Base-by-base conservation (phyloP, 2,329 filamentous ascomycete genomes). In the Pyrenochaeta sp. region DNA sequence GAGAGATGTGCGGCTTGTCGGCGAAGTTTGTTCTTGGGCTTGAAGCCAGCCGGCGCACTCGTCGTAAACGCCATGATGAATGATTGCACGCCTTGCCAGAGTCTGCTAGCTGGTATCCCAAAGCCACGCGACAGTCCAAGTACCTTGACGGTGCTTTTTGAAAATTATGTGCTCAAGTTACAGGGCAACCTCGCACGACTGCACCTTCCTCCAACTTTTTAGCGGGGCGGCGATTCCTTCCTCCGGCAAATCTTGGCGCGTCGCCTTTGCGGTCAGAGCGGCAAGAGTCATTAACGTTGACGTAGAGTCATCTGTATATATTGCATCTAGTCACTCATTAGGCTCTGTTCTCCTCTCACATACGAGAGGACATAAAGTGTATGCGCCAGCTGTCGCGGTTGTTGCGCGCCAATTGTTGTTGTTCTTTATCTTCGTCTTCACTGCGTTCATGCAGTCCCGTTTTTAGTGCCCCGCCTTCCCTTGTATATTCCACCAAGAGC, bases 1-100 rank as follows among this genome's bases (percentile, higher is more conserved):
- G 91, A 88, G 59, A 97, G 83, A 73, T 93, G 90, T 59, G 94
- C 85, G 68, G 90, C 84, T 75, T 95, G 86, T 61, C 95, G 86
- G 73, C 89, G 89, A 24, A 91, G 80, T 78, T 97, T 97, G 80
- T 96, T 96, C 59, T 83, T 85, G 1, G 88, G 82, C 64, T 85
- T 86, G 73, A 85, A 82, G 77, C 78, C 49, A 76, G 80, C 69
- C 80, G 82, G 30, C 78, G 75, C 37, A 79, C 81, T 54, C 76
- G 78, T 58, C 75, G 79, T 48, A 25, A 80, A 80, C 32, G 79
- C 82, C 85, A 87, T 87, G 36, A 2, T 59, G 54, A 47, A 30
- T 30, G 28, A 30, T 39, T 5, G 36, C 12, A 39, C 5, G 12
- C 36, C n/a, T 39, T 39, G 5, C 13, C 36, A 5, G 5, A 39